Evolutionary conservation across 305 asterid genomes (phyloP).

Genomic region (Vinca major): DNA sequence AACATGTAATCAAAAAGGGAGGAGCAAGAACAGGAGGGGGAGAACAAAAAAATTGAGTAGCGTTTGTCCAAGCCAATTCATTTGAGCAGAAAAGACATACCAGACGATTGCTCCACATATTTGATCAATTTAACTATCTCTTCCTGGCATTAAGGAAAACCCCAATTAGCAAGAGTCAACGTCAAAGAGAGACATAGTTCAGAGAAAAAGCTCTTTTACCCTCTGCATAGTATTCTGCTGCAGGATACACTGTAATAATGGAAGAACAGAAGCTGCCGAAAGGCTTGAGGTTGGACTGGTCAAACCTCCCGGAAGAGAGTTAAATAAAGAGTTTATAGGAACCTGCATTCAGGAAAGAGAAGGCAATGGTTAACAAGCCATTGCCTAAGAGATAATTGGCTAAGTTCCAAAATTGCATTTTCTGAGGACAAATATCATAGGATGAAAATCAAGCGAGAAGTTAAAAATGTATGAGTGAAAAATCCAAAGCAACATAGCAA

Average conservation of each 20-base stretch:
- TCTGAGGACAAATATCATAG: neutral
- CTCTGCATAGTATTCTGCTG: slow-evolving; percentile 73
- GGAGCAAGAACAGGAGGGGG: neutral
- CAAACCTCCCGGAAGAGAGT: slow-evolving; percentile 41
- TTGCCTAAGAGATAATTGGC: slow-evolving; percentile 21
- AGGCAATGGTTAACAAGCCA: slow-evolving; percentile 37
- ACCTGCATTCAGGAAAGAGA: slow-evolving; percentile 41
- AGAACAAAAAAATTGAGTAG: too few relatives aligned
- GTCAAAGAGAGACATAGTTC: slow-evolving; percentile 1
- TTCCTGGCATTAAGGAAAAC: slow-evolving; percentile 44
- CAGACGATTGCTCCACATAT: slow-evolving; percentile 60
- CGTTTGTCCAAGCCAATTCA: neutral
- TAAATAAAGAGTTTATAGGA: slow-evolving; percentile 27
- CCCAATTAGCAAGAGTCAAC: slow-evolving; percentile 21
- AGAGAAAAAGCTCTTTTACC: slow-evolving; percentile 27
- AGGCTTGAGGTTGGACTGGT: slow-evolving; percentile 32
- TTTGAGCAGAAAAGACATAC: slow-evolving; percentile 29
- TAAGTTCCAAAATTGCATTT: slow-evolving; percentile 16
- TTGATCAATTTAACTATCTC: slow-evolving; percentile 64
- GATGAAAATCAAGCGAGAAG: too few relatives aligned
- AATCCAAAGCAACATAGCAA: too few relatives aligned
- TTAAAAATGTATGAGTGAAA: too few relatives aligned
- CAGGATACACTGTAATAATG: slow-evolving; percentile 56
- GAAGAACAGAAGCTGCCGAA: slow-evolving; percentile 51
- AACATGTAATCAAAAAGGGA: slow-evolving; percentile 7